A percentile compares a stretch with the other conserved stretches of the same genome.
phyloP scores from a whole-genome alignment of 1,284 basidiomycete genomes.

The Psilocybe mexicana region DNA sequence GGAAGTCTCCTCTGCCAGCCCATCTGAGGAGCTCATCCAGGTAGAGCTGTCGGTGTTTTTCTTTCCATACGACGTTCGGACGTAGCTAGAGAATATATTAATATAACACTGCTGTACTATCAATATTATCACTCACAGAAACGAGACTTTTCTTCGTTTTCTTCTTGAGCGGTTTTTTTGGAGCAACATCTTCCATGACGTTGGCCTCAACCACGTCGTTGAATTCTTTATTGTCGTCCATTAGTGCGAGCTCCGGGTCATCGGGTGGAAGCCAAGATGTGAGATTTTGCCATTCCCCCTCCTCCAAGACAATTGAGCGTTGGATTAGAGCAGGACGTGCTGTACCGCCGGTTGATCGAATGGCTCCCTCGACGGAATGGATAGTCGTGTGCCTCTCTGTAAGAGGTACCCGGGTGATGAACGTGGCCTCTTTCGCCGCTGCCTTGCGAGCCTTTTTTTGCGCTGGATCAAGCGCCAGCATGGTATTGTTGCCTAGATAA shows the following conservation, averaged over 20 bases:
- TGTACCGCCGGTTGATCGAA: no score
- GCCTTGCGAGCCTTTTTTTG: no score
- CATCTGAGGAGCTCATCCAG: conserved; percentile 6
- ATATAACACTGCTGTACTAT: background rate
- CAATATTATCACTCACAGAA: background rate
- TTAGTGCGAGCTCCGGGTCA: background rate
- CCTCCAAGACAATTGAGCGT: no score
- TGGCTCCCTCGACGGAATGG: no score
- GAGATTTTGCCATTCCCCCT: no score
- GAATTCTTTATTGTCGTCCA: background rate
- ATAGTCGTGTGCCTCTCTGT: no score
- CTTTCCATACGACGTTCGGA: conserved; percentile 8
- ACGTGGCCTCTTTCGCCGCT: no score
- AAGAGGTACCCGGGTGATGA: no score
- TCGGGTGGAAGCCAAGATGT: background rate
- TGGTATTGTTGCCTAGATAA: no score
- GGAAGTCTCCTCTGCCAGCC: conserved; percentile 2
- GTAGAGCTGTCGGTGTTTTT: conserved; percentile 1
- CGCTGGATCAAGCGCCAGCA: no score
- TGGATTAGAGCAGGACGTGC: no score
- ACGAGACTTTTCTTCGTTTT: background rate
- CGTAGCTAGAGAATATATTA: background rate
- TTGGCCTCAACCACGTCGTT: background rate
- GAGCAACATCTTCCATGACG: background rate
- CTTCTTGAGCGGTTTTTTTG: background rate